Evolutionary conservation across 805 yeast genomes (phyloP), one percentile per base, ranked within the genome.

Genomic region (Yamadazyma laniorum): DNA sequence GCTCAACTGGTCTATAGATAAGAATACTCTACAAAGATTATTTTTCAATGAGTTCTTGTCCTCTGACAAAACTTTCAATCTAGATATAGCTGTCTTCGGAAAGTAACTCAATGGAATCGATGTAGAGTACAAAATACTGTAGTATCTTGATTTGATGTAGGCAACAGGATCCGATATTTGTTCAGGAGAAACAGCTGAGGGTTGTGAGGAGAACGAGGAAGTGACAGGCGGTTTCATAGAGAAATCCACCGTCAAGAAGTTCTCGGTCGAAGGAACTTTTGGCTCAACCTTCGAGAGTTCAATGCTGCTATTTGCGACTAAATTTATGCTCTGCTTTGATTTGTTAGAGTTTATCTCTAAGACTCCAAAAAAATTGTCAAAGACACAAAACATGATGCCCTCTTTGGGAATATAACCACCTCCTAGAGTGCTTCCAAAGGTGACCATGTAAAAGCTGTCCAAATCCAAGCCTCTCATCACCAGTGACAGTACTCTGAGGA

Each of bases 31-130:
- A 12, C 47, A 43, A 3, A 78, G 43, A 3, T 39, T 53, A 15
- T 56, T 57, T 6, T 40, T 37, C 15, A 53, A 40, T 3, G 25
- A 34, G 2, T 40, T 38, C 11, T 43, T 38, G 14, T 60, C 56
- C 21, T 52, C 44, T 41, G 79, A 74, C 45, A 78, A 52, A 16
- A 67, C 67, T 32, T 56, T 62, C 34, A 77, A 55, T 35, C 82
- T 55, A 9, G 72, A 54, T 26, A 79, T 53, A 4, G 75, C 70
- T 0, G 81, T 75, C 45, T 79, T 79, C 8, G 65, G 61, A 33
- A 60, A 68, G 44, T 69, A 69, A 29, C 59, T 62, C 29, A 69
- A 52, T 1, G 74, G 74, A 1, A 66, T 67, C 3, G 53, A 56
- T 19, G 65, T 55, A 3, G 71, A 63, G 42, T 69, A 69, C 5